phyloP scores from a whole-genome alignment of 257 asterid genomes.

The Cordia subcordata region DNA sequence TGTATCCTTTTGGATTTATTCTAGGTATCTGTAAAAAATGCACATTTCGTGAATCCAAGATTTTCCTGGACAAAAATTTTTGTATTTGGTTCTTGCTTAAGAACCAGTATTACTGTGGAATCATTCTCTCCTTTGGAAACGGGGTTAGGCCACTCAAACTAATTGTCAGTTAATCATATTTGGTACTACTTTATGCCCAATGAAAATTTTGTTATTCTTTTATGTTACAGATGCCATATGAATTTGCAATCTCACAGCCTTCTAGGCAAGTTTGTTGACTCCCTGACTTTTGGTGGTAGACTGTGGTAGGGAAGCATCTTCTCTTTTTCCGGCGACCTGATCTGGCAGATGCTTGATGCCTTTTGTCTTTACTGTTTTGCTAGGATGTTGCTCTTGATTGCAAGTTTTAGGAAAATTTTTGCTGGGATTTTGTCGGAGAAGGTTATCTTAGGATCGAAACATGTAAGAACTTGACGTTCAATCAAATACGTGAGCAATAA shows the following conservation, averaged over 20 bases:
- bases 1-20: background rate
- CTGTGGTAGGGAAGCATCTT: constrained; percentile 51
- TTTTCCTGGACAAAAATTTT: constrained; percentile 71
- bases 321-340: constrained; percentile 1
- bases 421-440: constrained; percentile 55
- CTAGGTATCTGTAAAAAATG: constrained; percentile 72
- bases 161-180: constrained; percentile 2
- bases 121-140: constrained; percentile 80
- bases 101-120: constrained; percentile 61
- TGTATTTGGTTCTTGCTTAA: constrained; percentile 78
- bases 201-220: constrained; percentile 5
- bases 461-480: constrained; percentile 37
- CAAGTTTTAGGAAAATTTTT: constrained; percentile 62
- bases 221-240: constrained; percentile 51
- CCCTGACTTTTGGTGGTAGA: constrained; percentile 65
- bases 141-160: constrained; percentile 38
- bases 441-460: constrained; percentile 76
- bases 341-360: constrained; percentile 4
- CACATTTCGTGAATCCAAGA: constrained; percentile 70
- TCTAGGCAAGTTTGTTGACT: constrained; percentile 61
- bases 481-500: background rate
- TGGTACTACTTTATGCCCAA: background rate
- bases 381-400: constrained; percentile 70
- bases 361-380: constrained; percentile 19
- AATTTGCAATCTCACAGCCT: constrained; percentile 43